Evolutionary conservation across 1,284 basidiomycete genomes (phyloP).

Genomic region (Boletus sp.): DNA sequence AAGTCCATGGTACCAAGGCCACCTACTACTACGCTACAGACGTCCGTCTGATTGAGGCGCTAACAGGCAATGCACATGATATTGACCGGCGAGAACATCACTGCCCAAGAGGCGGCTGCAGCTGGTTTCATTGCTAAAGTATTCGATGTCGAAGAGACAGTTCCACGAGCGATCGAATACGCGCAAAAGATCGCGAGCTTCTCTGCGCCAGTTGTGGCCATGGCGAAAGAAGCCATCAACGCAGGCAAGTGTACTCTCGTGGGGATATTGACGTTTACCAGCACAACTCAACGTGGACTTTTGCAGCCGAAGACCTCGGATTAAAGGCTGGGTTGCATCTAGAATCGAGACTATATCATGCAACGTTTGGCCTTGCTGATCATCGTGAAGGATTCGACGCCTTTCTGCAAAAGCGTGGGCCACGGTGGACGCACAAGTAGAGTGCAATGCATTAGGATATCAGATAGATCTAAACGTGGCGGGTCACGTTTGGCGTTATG

Average conservation of each 20-base stretch:
- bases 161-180: constrained; percentile 27
- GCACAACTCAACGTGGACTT: neutral
- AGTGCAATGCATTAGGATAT: neutral
- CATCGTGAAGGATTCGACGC: constrained; percentile 65
- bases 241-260: constrained; percentile 44
- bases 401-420: constrained; percentile 60
- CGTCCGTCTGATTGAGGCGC: neutral
- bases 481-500: neutral
- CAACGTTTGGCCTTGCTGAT: constrained; percentile 62
- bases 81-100: constrained; percentile 53
- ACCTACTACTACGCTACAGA: neutral
- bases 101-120: constrained; percentile 50
- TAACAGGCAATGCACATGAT: constrained; percentile 63
- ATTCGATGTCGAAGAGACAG: constrained; percentile 25
- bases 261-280: neutral
- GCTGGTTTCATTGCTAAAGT: constrained; percentile 34
- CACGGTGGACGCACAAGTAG: constrained; percentile 32
- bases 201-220: constrained; percentile 33
- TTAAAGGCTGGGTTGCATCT: constrained; percentile 55
- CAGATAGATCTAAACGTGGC: too few species aligned
- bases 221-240: constrained; percentile 64
- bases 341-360: constrained; percentile 63
- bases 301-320: constrained; percentile 53
- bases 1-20: constrained; percentile 45
- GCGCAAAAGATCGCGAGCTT: constrained; percentile 30